phyloP scores from a whole-genome alignment of 345 rosid species.

The Salix brachista region DNA sequence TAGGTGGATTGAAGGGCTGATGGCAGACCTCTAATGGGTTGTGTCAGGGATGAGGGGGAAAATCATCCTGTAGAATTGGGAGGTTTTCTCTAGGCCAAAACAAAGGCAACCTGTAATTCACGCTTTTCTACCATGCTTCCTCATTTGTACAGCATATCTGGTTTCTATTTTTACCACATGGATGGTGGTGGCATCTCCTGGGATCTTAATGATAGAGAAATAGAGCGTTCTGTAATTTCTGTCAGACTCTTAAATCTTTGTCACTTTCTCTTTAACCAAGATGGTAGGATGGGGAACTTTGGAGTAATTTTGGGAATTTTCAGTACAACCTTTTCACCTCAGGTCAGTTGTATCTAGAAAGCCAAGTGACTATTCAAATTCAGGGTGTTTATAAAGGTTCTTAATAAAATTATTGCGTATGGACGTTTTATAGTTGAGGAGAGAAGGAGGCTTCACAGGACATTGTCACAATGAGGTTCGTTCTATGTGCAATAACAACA shows the following conservation, averaged over 20 bases:
- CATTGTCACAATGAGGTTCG: not conserved
- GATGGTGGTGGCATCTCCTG: not conserved
- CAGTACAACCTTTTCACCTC: not conserved
- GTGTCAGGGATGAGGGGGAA: not conserved
- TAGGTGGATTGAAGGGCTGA: not conserved
- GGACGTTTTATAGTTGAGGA: not conserved
- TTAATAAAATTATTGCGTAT: not conserved
- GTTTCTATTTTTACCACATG: not conserved
- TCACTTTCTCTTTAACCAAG: not conserved
- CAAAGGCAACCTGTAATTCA: not conserved
- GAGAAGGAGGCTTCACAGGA: not conserved
- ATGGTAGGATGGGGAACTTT: not conserved
- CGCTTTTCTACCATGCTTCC: not conserved
- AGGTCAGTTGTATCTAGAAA: not conserved
- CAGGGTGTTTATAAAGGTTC: not conserved
- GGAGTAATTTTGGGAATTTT: not conserved
- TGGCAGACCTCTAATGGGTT: not conserved
- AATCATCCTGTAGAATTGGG: not conserved
- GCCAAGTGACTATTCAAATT: not conserved
- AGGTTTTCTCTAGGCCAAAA: not conserved
- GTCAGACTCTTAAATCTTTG: not conserved
- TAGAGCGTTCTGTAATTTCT: not conserved
- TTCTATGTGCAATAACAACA: not conserved
- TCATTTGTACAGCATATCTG: not conserved
- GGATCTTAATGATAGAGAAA: not conserved